Evolutionary conservation across 495 filamentous ascomycete genomes (phyloP).

Genomic region (Recurvomyces mirabilis): DNA sequence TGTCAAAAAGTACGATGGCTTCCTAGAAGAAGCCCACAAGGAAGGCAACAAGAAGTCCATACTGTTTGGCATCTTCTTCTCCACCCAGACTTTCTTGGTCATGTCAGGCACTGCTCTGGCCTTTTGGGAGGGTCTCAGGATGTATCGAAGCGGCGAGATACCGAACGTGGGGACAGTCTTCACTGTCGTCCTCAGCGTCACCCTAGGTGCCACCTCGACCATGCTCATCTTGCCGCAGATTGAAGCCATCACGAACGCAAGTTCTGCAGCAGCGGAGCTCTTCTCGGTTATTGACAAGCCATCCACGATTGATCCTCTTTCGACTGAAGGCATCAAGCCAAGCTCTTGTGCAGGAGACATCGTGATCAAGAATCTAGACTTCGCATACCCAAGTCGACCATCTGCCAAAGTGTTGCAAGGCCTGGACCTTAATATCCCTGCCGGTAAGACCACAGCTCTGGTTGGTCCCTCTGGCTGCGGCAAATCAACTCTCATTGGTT

Average conservation of each 20-base stretch:
- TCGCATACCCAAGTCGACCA: conserved; percentile 26
- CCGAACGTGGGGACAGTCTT: conserved; percentile 11
- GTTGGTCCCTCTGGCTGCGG: conserved; percentile 27
- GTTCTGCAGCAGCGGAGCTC: conserved; percentile 31
- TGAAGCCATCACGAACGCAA: conserved; percentile 29
- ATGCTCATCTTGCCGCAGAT: conserved; percentile 9
- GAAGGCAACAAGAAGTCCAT: conserved; percentile 16
- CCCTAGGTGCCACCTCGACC: conserved; percentile 12
- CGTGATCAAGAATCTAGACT: conserved; percentile 18
- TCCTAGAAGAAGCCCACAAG: conserved; percentile 9
- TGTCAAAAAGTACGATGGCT: conserved; percentile 12
- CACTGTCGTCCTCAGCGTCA: conserved; percentile 19
- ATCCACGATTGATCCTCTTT: conserved; percentile 28
- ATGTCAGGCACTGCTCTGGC: conserved; percentile 15
- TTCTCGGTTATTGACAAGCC: conserved; percentile 30
- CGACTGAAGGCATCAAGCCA: conserved; percentile 21
- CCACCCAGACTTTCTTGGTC: conserved; percentile 14
- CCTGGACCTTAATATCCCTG: conserved; percentile 20
- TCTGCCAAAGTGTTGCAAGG: conserved; percentile 19
- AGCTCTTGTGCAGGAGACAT: conserved; percentile 20
- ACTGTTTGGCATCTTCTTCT: conserved; percentile 15
- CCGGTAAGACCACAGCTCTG: conserved; percentile 26
- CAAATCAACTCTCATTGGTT: conserved; percentile 27
- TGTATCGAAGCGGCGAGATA: conserved; percentile 18
- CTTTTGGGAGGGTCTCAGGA: conserved; percentile 18